Base-by-base conservation (phyloP, 164 flowering plant genomes). In the Vitis rupestris region DNA sequence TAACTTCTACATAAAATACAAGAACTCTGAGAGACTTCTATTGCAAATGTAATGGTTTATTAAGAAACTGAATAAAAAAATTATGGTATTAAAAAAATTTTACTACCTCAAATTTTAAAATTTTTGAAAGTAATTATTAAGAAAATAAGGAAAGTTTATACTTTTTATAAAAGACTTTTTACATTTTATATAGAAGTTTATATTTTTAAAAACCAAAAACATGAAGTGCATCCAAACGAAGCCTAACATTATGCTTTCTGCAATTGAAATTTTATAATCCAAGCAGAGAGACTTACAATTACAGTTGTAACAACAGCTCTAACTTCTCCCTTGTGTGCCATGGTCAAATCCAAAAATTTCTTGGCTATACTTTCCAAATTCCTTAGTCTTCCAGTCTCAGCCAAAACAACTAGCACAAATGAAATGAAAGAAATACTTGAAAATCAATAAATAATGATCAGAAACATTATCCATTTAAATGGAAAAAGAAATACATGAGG, bases 301-400 rank as follows among this genome's bases (percentile, higher is more conserved):
- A 90, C 94, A 74, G 91, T 76, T 66, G 97, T 94, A 53, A 94
- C 98, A 65, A 69, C 76, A 15, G 84, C 97, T 73, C 86, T 89
- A 73, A 94, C 84, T 78, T 82, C 90, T 72, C 94, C 94, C 82
- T 67, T 87, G 37, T 90, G 92, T 64, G 97, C 97, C 98, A 87
- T 90, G 55, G 94, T 83, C 82, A 93, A 76, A 71, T 94, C 89
- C 15, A 49, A 7, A 74, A 86, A 89, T 63, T 74, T 89, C 81
- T 89, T 82, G 1, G 84, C 77, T 16, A 94, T 90, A 70, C 49
- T 73, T 0, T 92, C 97, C 16, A 94, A 2, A 70, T 77, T 54
- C 64, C 61, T 75, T 57, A 94, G 82, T 87, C 98, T 83, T 65
- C 94, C 97, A 82, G 81, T 79, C 74, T 85, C 90, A 75, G 98